These are phyloP conservation scores for Leptographium procerum DNA, from an alignment of 2,329 filamentous ascomycete genomes.

Conservation along the genomic window DNA sequence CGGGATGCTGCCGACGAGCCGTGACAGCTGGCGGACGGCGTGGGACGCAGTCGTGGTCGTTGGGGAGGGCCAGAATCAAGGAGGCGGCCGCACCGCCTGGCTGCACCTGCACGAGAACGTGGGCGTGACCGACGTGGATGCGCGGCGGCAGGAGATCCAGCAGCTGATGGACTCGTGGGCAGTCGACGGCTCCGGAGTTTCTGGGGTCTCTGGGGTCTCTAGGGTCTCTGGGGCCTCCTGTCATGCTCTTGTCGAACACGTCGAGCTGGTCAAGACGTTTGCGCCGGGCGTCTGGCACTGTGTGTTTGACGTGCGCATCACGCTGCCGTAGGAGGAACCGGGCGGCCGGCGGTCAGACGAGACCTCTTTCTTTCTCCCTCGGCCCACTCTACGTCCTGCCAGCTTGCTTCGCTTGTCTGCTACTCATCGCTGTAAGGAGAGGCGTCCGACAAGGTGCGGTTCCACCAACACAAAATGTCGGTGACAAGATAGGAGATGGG, in stretches of 20 bases:
- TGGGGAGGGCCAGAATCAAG: conserved; percentile 20
- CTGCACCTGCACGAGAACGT: conserved; percentile 59
- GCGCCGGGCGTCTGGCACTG: conserved; percentile 59
- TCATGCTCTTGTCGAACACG: conserved; percentile 33
- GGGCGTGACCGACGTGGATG: conserved; percentile 39
- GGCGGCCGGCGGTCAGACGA: background rate
- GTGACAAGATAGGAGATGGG: no score
- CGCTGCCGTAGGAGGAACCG: background rate
- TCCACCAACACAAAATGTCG: background rate
- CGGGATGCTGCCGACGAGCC: conserved; percentile 49
- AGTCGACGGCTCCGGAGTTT: background rate
- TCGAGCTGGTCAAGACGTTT: conserved; percentile 58
- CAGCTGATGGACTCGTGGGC: conserved; percentile 29
- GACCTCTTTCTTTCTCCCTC: no score
- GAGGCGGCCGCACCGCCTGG: conserved; percentile 27
- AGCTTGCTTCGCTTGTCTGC: background rate
- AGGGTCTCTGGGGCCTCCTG: no score
- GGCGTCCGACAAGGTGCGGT: background rate
- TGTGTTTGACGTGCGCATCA: conserved; percentile 51
- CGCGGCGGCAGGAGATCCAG: conserved; percentile 35
- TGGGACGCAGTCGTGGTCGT: conserved; percentile 21
- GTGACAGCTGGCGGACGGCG: conserved; percentile 39
- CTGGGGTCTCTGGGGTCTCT: no score
- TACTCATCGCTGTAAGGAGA: background rate
- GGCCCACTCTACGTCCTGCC: no score